Evolutionary conservation across 345 rosid genomes (phyloP).

Genomic region (Eucalyptus regnans): DNA sequence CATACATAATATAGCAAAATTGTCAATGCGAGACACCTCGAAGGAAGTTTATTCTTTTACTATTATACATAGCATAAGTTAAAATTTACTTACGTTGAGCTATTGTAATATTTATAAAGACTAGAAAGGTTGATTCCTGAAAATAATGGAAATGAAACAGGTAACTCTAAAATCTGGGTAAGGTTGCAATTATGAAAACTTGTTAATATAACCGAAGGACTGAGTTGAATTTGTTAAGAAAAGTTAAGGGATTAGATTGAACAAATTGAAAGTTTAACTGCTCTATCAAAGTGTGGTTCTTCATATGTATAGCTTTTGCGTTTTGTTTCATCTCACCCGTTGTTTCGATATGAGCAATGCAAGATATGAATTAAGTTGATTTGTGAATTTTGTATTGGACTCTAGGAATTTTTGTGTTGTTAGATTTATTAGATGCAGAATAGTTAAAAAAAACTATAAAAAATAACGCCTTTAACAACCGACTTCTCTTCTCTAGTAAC

Average conservation of each 20-base stretch:
- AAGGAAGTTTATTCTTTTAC: neutral
- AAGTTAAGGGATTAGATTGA: neutral
- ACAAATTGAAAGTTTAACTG: too few species aligned
- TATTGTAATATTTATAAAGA: neutral
- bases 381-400: neutral
- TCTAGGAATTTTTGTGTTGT: neutral
- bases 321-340: neutral
- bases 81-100: too few species aligned
- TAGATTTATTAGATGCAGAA: slow-evolving; percentile 7
- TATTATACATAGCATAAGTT: neutral
- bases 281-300: neutral
- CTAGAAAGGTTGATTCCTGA: neutral
- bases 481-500: neutral
- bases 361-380: neutral
- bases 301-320: neutral
- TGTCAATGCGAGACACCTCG: neutral
- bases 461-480: neutral
- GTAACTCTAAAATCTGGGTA: neutral
- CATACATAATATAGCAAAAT: neutral
- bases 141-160: neutral
- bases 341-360: neutral
- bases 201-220: neutral
- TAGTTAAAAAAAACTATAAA: slow-evolving; percentile 4
- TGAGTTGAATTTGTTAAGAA: neutral
- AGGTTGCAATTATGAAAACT: neutral